A percentile compares a stretch with the other conserved stretches of the same genome.
phyloP scores from a whole-genome alignment of 176 grass and related monocot species.

The Rhipidocladum racemiflorum region DNA sequence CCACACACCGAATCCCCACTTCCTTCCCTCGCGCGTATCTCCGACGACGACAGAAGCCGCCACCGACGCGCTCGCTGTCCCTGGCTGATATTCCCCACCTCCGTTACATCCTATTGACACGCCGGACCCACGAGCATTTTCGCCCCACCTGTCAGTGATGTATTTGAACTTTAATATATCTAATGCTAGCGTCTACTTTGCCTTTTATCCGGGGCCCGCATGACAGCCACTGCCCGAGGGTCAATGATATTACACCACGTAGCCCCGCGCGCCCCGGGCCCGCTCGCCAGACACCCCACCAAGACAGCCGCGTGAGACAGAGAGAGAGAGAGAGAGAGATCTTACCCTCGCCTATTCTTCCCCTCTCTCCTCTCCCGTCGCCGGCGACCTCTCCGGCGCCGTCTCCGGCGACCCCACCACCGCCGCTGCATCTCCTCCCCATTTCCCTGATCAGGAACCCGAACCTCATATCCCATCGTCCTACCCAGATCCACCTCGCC shows the following conservation, averaged over 20 bases:
- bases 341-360: neutral
- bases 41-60: neutral
- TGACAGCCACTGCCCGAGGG: neutral
- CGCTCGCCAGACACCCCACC: conserved; percentile 36
- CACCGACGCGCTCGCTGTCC: conserved; percentile 24
- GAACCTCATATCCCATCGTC: neutral
- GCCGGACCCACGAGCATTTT: rapidly evolving
- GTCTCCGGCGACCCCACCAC: neutral
- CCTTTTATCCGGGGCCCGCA: neutral
- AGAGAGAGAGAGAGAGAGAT: neutral
- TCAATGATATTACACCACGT: conserved; percentile 14
- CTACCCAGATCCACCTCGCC: conserved; percentile 15
- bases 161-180: rapidly evolving
- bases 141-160: neutral
- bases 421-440: neutral
- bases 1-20: neutral
- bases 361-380: neutral
- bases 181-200: neutral
- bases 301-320: conserved; percentile 29
- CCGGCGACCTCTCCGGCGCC: conserved; percentile 31
- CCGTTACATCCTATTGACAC: rapidly evolving
- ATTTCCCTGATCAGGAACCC: conserved; percentile 6
- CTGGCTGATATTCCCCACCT: neutral
- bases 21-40: neutral
- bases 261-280: conserved; percentile 15